Conservation (phyloP, 2,329 filamentous ascomycete genomes). For the Cryphonectria nitschkei region DNA sequence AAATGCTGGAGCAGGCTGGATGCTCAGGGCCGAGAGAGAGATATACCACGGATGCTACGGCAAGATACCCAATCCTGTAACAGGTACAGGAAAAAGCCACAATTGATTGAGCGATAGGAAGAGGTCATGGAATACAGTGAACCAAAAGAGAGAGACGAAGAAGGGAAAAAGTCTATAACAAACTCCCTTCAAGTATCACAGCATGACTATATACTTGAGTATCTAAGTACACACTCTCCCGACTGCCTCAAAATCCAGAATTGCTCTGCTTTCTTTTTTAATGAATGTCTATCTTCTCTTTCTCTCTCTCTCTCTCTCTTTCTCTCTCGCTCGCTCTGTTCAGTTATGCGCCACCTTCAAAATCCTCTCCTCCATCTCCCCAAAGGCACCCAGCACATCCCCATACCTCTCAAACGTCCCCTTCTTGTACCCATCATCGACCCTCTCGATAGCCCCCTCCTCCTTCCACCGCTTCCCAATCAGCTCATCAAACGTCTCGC, state of each 20-base stretch:
- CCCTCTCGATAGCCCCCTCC: conserved; percentile 78
- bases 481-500: conserved; percentile 85
- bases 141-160: too few relatives aligned
- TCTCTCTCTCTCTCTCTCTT: too few relatives aligned
- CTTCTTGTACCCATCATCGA: conserved; percentile 78
- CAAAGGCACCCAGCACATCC: conserved; percentile 74
- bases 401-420: conserved; percentile 80
- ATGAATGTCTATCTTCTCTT: background rate
- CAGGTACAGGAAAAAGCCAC: background rate
- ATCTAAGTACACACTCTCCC: background rate
- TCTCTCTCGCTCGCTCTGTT: conserved; percentile 19
- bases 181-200: background rate
- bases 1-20: too few relatives aligned
- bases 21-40: too few relatives aligned
- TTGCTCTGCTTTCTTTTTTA: background rate
- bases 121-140: background rate
- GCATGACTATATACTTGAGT: background rate
- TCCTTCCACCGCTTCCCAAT: conserved; percentile 86
- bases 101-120: background rate
- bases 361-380: conserved; percentile 71
- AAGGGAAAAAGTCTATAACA: background rate
- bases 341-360: conserved; percentile 48
- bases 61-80: too few relatives aligned
- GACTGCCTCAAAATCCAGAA: background rate
- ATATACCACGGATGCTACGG: background rate